Base-by-base conservation (phyloP, 306 rosid genomes). In the Cercis canadensis region DNA sequence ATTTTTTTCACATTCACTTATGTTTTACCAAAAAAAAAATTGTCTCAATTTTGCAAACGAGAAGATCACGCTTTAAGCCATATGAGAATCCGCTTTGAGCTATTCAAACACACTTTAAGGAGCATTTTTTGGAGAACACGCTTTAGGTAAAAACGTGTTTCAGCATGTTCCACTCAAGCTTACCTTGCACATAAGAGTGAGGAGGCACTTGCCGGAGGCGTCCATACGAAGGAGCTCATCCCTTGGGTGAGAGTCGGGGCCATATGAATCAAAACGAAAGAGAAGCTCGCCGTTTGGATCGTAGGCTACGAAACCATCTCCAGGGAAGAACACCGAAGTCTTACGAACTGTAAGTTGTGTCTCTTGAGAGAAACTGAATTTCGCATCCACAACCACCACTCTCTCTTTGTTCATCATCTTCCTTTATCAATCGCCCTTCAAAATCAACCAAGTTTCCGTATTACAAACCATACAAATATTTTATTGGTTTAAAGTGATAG, bases 171-270 rank as follows among this genome's bases (percentile, higher is more conserved):
- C n/a, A n/a, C n/a, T n/a, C n/a, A n/a, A n/a, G n/a, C n/a, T 7
- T 14, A 51, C 83, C 79, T 67, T 73, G 31, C 72, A 59, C 10
- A 11, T 34, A 31, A 79, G 55, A 60, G 75, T 73, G 45, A 79
- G 67, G 44, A 73, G 75, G 51, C 75, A 79, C 37, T 50, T 60
- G 6, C 79, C 75, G 15, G 59, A 47, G 31, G 79, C 52, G 24
- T 73, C 83, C 72, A 73, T 61, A 44, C 73, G 83, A 52, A 79
- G 72, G 3, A 73, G 67, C 8, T 67, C 67, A 37, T 78, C 75
- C 33, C 11, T 73, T 5, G 57, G 71, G 11, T 18, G 49, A 9
- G 79, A 53, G 1, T 34, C 66, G 45, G 71, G 75, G 5, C 83
- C 83, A 13, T 52, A 73, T 0, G 79, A 73, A 12, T 73, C 79